Base-by-base conservation (phyloP, 2,329 filamentous ascomycete genomes). In the Penicillium palitans region DNA sequence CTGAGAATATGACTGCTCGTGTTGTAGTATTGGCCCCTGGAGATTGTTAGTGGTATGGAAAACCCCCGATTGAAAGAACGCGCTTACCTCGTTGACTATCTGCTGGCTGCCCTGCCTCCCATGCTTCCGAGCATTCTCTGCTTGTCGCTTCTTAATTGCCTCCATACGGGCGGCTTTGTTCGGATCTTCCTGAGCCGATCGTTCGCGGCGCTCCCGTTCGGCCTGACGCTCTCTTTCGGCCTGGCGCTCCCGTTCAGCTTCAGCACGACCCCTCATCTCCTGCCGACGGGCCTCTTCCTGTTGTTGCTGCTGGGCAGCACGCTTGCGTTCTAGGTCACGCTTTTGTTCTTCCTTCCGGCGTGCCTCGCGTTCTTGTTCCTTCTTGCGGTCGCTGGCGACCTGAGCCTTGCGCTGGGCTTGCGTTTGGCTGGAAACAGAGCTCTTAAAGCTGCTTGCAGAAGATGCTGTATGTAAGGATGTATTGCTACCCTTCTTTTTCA, bases 321-420 rank as follows among this genome's bases (percentile, higher is more conserved):
- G 84, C 76, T 92, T 91, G 48, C 89, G 87, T 71, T 96, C 91
- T 35, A 90, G 79, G 67, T 96, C 90, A 17, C 87, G 84, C 75
- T 96, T 96, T 39, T 89, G 87, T 21, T 96, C 90, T 9, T 88
- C 87, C 69, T 91, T 93, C 50, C 88, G 86, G 68, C 92, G 87
- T 70, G 96, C 91, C 67, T 96, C 50, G 17, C 50, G 50, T 27
- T 52, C 92, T 71, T 85, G 88, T 72, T 96, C 91, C 71, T 89
- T 93, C 74, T 92, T 93, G 69, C 87, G 88, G 40, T 90, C 89
- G 2, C 89, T 90, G 48, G 89, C 81, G 54, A 93, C 86, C 24
- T 93, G 79, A 2, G 90, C 88, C 71, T 89, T 90, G 0, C 87
- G 84, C 52, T 87, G 86, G 2, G 83, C 80, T n/a, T 87, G 86